Evolutionary conservation across 768 basidiomycete genomes (phyloP).

Genomic region (Lanmaoa pseudosensibilis): DNA sequence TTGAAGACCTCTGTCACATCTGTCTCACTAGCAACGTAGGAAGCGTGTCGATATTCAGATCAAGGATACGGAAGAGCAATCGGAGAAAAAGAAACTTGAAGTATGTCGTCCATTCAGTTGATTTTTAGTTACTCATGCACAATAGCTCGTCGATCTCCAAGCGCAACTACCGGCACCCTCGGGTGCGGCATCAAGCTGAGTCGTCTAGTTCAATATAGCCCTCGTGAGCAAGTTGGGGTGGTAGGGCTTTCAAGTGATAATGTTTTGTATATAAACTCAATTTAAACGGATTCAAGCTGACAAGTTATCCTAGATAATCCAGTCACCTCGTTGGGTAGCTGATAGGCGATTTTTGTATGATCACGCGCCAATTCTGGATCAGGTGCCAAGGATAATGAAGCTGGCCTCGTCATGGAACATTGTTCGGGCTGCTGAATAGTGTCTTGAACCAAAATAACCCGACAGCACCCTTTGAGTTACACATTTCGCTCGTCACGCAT

Average conservation of each 20-base stretch:
- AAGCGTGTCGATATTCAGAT: conserved; percentile 82
- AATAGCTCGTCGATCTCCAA: conserved; percentile 68
- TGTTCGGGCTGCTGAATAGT: background rate
- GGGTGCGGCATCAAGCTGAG: conserved; percentile 9
- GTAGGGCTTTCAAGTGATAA: background rate
- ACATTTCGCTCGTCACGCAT: background rate
- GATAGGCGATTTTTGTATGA: background rate
- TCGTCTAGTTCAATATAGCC: background rate
- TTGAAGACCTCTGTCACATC: background rate
- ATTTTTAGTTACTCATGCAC: conserved; percentile 15
- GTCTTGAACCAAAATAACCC: background rate
- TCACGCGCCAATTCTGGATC: background rate
- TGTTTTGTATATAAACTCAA: background rate
- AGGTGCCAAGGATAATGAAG: background rate
- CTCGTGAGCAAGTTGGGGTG: background rate
- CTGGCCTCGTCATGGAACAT: background rate
- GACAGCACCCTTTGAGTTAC: background rate
- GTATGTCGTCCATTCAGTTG: conserved; percentile 37
- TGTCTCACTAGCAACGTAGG: conserved; percentile 35
- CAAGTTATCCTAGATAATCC: background rate
- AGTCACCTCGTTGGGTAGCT: no score
- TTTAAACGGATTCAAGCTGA: background rate
- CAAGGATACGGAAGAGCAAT: conserved; percentile 71
- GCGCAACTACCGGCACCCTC: conserved; percentile 48
- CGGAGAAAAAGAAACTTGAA: conserved; percentile 82